A percentile compares a stretch with the other conserved stretches of the same genome.
phyloP scores from a whole-genome alignment of 23 red algal species.

The Agarophyton chilense region DNA sequence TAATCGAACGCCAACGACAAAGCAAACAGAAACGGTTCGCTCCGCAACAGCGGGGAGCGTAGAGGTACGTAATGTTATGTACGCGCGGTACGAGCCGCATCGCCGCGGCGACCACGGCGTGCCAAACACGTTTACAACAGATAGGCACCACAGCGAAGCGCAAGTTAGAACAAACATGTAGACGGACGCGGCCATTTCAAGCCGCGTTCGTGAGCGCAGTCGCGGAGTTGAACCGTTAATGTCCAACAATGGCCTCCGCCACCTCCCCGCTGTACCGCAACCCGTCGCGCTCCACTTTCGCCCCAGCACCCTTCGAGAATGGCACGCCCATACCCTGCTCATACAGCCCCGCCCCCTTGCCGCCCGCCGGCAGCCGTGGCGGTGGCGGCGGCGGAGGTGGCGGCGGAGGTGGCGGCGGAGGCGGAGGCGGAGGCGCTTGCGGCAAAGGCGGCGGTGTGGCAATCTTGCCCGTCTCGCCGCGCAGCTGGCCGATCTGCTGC shows the following conservation, averaged over 20 bases:
- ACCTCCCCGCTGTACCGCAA: background rate
- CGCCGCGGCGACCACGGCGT: too few species aligned
- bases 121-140: background rate
- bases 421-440: background rate
- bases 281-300: background rate
- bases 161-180: background rate
- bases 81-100: too few species aligned
- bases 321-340: too few species aligned
- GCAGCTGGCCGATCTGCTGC: background rate
- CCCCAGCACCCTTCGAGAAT: background rate
- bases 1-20: background rate
- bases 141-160: background rate
- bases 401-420: background rate
- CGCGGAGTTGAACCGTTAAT: background rate
- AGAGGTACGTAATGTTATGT: background rate
- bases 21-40: too few species aligned
- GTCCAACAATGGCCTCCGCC: background rate
- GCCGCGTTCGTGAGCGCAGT: background rate
- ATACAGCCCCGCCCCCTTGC: too few species aligned
- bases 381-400: background rate
- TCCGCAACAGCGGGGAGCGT: background rate
- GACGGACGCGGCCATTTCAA: background rate
- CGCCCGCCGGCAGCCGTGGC: background rate
- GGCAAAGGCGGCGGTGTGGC: background rate
- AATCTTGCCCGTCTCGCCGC: conserved; percentile 16